Evolutionary conservation across 2,329 filamentous ascomycete species (phyloP), one percentile per base, ranked within the genome.

Genomic region (Elsinoe arachidis): DNA sequence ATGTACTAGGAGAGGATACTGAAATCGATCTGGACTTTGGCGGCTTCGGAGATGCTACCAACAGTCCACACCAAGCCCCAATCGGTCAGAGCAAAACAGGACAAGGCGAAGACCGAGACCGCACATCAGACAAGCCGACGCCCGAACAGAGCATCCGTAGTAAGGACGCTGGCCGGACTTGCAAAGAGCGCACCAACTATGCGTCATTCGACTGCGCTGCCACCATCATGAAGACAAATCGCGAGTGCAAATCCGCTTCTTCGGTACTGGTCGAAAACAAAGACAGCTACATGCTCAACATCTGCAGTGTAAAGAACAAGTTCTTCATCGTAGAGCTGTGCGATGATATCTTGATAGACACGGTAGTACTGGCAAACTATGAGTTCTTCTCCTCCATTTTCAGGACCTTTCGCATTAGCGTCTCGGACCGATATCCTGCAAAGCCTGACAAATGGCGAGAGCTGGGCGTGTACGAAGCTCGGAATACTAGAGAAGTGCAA

Each of bases 321-420:
- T 96, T 95, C 68, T 79, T 97, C 61, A 91, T 97, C 60, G 83
- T 99, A 60, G 93, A 99, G 73, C 78, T 99, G 30, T 97, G 90
- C 70, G 90, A 95, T 64, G 81, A 84, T 63, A 87, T 85, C 44
- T 79, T 95, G 44, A 87, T 99, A 59, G 93, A 99, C 69, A 99
- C 93, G 0, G 79, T 99, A 39, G 93, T 97, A n/a, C 79, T 99
- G 56, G 93, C 92, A 61, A 99, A 99, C 70, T 99, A 95, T 66
- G 93, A 99, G 71, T 99, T 99, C 76, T 99, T 99, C 76, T 96
- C 90, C 57, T 96, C 90, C 68, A 96, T 95, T 80, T 88, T 97
- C 65, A 86, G 90, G 55, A 87, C 85, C 49, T 96, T 99, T 70
- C 82, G 88, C 54, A 84, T 97, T 63, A 95, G 89, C 68, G 92